Evolutionary conservation across 176 grass and related monocot genomes (phyloP).

Genomic region (Otatea glauca): DNA sequence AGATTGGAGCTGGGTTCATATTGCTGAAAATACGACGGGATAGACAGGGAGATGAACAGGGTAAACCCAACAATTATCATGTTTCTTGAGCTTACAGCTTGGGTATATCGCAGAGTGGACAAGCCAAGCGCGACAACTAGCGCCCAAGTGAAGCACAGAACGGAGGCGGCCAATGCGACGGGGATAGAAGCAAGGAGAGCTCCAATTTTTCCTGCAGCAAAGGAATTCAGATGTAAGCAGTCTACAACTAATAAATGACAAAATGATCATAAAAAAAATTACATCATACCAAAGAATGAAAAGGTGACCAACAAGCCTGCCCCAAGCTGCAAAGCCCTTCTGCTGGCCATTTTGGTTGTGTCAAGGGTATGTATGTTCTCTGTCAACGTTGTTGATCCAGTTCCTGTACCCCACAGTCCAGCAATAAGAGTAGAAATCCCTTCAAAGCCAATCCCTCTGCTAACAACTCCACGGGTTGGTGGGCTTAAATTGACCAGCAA

Average conservation of each 20-base stretch:
- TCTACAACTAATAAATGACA: neutral
- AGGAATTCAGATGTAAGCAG: slow-evolving; percentile 22
- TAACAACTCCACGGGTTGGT: slow-evolving; percentile 89
- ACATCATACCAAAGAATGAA: slow-evolving; percentile 79
- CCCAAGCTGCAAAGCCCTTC: slow-evolving; percentile 85
- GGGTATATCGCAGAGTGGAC: slow-evolving; percentile 87
- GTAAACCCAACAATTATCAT: slow-evolving; percentile 99
- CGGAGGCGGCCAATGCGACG: slow-evolving; percentile 75
- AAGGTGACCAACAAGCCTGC: slow-evolving; percentile 70
- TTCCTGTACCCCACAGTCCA: slow-evolving; percentile 92
- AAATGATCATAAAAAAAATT: neutral
- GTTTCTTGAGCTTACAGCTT: slow-evolving; percentile 96
- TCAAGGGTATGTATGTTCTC: slow-evolving; percentile 95
- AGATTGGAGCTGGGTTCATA: slow-evolving; percentile 76
- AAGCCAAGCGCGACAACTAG: slow-evolving; percentile 81
- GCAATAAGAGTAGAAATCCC: slow-evolving; percentile 86
- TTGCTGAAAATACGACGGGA: slow-evolving; percentile 89
- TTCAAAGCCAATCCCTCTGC: slow-evolving; percentile 96
- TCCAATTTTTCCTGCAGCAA: slow-evolving; percentile 84
- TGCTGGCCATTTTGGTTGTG: slow-evolving; percentile 78
- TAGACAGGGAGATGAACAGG: slow-evolving; percentile 88
- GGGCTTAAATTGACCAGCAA: slow-evolving; percentile 87
- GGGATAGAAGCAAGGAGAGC: slow-evolving; percentile 94
- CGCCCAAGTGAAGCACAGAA: slow-evolving; percentile 95
- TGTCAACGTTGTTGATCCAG: slow-evolving; percentile 82